Evolutionary conservation across 2,329 filamentous ascomycete species (phyloP), one percentile per base, ranked within the genome.

Genomic region (Cercospora zeina): DNA sequence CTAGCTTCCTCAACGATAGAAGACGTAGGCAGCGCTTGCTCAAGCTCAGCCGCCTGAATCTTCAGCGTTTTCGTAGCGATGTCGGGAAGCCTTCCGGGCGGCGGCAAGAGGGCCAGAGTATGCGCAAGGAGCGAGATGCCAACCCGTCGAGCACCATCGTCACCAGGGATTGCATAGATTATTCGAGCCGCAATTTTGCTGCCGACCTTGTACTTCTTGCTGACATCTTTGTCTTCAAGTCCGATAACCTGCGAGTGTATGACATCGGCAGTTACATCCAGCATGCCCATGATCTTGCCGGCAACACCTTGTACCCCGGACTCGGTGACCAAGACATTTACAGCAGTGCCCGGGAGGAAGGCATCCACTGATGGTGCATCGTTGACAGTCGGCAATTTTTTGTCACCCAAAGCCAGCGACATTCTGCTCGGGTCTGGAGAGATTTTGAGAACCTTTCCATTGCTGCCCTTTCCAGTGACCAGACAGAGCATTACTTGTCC

Each of bases 121-220:
- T 97, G 92, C n/a, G 93, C 89, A 16, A 97, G 82, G 33, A 97
- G 73, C 2, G 95, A 97, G 61, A 97, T 85, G 30, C 92, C 93
- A 19, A 99, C 79, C 77, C 96, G 97, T 67, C 88, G 89, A 11
- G 87, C 84, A 7, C 67, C 72, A 55, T 93, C 90, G 4, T 89
- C 84, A 1, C 85, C 83, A 0, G 92, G 91, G 72, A 96, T 95
- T 34, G 88, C 96, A 79, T 89, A 97, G 61, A 96, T 89, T 39
- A 99, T 84, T 71, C 96, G 87, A 2, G 87, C 93, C 77, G 91
- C 93, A 69, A 93, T 81, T 74, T 93, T 96, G 57, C 88, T 87
- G 45, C 92, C 92, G 62, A 90, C 82, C 74, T 95, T 93, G 80
- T 90, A 93, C 73, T 89, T 89, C 53, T 88, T 85, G 51, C 87